These are phyloP conservation scores for Penicillium nordicum DNA, from an alignment of 2,329 filamentous ascomycete species.

Conservation along the genomic window DNA sequence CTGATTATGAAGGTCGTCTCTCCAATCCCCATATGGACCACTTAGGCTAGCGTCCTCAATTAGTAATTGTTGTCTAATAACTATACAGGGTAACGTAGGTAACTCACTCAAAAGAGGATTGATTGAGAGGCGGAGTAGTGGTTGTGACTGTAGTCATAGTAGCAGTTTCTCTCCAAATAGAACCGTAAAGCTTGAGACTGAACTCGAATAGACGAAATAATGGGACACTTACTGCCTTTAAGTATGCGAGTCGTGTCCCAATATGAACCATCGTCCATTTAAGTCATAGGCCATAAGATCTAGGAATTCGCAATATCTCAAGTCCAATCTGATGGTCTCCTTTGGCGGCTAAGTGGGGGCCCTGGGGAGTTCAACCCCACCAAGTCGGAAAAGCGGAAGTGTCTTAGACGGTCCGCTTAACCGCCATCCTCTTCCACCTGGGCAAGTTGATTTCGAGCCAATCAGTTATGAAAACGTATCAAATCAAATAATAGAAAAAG, in stretches of 20 bases:
- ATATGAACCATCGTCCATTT: neutral
- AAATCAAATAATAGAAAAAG: neutral
- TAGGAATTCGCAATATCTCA: neutral
- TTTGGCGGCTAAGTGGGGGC: neutral
- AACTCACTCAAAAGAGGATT: neutral
- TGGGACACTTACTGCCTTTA: neutral
- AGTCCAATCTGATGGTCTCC: neutral
- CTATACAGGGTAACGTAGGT: too few relatives aligned
- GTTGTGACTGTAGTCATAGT: neutral
- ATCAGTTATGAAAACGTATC: neutral
- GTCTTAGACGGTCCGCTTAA: neutral
- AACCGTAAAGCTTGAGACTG: neutral
- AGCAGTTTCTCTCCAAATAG: neutral
- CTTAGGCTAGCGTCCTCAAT: neutral
- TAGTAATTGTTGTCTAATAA: neutral
- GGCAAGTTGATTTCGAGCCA: neutral
- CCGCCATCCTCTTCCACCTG: neutral
- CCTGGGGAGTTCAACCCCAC: neutral
- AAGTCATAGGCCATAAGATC: neutral
- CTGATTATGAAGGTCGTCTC: constrained; percentile 18
- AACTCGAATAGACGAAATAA: neutral
- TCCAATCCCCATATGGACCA: constrained; percentile 14
- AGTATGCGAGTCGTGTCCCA: neutral
- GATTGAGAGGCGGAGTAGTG: neutral
- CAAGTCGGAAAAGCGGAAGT: neutral